A percentile compares a stretch with the other conserved stretches of the same genome.
Conservation (phyloP, 306 rosid species). For the Malus domestica region DNA sequence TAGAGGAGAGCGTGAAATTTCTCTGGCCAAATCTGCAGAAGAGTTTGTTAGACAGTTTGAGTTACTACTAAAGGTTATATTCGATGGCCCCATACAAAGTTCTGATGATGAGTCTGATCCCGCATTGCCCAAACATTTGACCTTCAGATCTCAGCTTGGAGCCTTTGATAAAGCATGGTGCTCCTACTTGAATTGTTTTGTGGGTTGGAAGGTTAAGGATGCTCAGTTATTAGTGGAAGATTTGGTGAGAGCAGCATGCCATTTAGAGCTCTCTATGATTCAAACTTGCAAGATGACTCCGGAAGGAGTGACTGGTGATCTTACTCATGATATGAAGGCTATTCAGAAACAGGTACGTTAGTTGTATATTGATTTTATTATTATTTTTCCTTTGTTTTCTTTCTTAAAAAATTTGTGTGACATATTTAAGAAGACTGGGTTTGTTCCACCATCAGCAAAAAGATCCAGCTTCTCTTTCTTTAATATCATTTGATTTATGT, state of each 20-base stretch:
- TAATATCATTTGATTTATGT: neutral
- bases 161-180: slow-evolving; percentile 96
- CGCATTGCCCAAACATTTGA: slow-evolving; percentile 36
- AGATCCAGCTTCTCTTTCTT: neutral
- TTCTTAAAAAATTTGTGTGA: neutral
- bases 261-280: slow-evolving; percentile 90
- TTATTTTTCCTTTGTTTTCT: no score
- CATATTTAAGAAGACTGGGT: neutral
- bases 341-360: slow-evolving; percentile 72
- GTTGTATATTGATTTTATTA: neutral
- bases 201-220: slow-evolving; percentile 87
- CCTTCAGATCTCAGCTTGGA: slow-evolving; percentile 80
- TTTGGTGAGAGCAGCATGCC: slow-evolving; percentile 96
- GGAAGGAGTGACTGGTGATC: slow-evolving; percentile 43
- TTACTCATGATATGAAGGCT: slow-evolving; percentile 90
- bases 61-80: slow-evolving; percentile 53
- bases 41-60: slow-evolving; percentile 65
- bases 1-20: slow-evolving; percentile 67
- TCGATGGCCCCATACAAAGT: slow-evolving; percentile 60
- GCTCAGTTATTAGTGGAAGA: slow-evolving; percentile 80
- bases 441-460: neutral
- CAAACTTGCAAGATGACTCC: slow-evolving; percentile 84
- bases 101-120: slow-evolving; percentile 53
- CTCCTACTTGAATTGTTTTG: slow-evolving; percentile 78
- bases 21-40: slow-evolving; percentile 72